Evolutionary conservation across 495 filamentous ascomycete species (phyloP), one percentile per base, ranked within the genome.

Genomic region (Xylaria acuta): DNA sequence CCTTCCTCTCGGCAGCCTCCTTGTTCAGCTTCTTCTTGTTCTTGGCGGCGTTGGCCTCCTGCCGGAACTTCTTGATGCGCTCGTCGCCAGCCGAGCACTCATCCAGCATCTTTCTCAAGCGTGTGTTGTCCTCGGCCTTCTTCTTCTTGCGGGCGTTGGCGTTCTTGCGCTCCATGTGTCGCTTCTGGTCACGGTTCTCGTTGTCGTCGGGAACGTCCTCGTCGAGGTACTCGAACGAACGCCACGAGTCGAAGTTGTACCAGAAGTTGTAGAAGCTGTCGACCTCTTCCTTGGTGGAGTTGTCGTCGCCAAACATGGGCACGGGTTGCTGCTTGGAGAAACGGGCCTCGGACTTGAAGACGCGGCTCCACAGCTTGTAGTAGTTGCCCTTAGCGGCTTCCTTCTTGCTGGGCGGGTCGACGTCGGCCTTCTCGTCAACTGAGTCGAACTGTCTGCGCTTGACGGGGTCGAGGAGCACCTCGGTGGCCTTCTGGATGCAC

Each of bases 241-340:
- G 88, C 96, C 96, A 99, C 82, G 92, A 95, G 88, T 99, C 97
- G 77, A 99, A 96, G 86, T 94, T 94, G 88, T 97, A 99, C 92
- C 93, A 99, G 88, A 98, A 99, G 87, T 98, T 97, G 88, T 99
- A 99, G 86, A 99, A 99, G 69, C 84, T 83, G 78, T 98, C 93
- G 34, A 99, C 95, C 1, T 95, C 91, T 78, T 97, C 92, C 80
- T 94, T 91, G 77, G 90, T 89, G 76, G 90, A 91, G 74, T 96
- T 92, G 54, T 97, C 94, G 80, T 95, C 88, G 67, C 96, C 92
- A 45, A 98, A 89, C 71, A 85, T 80, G 3, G 96, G 97, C 14
- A 97, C 97, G 32, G 94, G 94, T 78, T 97, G 92, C 64, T 79
- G 87, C 81, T 93, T 94, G 82, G 92, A 95, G 90, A 99, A 99